phyloP scores from a whole-genome alignment of 2,329 filamentous ascomycete species.

The Taxawa tesnikishii region DNA sequence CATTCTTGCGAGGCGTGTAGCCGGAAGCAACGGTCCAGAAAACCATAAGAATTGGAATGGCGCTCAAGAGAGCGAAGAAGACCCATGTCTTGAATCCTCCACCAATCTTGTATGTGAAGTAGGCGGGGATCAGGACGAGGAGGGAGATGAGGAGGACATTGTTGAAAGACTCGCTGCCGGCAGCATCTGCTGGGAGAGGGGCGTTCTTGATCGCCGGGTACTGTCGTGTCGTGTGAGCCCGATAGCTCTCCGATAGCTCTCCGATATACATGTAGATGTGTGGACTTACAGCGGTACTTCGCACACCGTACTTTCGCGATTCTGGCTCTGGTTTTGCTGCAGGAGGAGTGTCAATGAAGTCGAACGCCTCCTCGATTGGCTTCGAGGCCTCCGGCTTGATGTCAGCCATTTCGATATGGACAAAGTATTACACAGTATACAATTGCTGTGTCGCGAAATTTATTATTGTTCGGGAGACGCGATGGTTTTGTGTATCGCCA shows the following conservation, averaged over 20 bases:
- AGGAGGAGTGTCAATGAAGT: conserved; percentile 54
- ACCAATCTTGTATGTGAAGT: conserved; percentile 68
- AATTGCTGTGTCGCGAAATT: neutral
- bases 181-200: conserved; percentile 78
- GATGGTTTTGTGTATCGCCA: neutral
- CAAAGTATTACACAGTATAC: no score
- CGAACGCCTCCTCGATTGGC: conserved; percentile 42
- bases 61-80: conserved; percentile 71
- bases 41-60: conserved; percentile 62
- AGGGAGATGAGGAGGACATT: conserved; percentile 63
- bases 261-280: conserved; percentile 4
- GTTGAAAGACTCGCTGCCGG: conserved; percentile 78
- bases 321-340: conserved; percentile 40
- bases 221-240: conserved; percentile 32
- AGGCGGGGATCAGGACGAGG: conserved; percentile 61
- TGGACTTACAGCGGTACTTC: conserved; percentile 45
- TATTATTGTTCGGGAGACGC: neutral
- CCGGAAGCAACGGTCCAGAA: conserved; percentile 76
- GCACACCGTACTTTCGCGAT: conserved; percentile 45
- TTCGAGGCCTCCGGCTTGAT: neutral
- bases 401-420: no score
- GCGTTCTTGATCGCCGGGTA: conserved; percentile 87
- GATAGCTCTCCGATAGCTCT: conserved; percentile 9
- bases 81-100: conserved; percentile 79
- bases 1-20: conserved; percentile 79